Percentiles rank a stretch among this genome's conserved stretches.
phyloP scores from a whole-genome alignment of 345 rosid species.

The Kandelia obovata region DNA sequence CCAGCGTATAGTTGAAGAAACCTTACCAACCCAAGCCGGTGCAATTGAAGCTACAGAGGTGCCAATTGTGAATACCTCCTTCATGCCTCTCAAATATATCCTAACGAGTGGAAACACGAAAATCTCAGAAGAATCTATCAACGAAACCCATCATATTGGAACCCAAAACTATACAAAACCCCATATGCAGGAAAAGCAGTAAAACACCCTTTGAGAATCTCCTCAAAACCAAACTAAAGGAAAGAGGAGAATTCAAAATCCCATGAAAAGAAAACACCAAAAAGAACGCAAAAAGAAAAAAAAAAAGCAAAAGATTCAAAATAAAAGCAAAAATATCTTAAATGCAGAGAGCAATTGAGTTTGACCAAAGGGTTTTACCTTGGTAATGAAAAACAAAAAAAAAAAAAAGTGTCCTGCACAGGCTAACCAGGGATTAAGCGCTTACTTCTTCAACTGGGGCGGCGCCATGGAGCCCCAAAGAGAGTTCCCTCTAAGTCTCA shows the following conservation, averaged over 20 bases:
- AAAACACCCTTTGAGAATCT: neutral
- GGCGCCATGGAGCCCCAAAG: slow-evolving; percentile 38
- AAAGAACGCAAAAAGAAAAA: neutral
- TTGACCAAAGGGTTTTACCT: slow-evolving; percentile 30
- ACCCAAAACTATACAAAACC: neutral
- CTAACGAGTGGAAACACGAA: slow-evolving; percentile 25
- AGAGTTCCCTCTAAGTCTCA: slow-evolving; percentile 52
- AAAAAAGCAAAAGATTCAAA: neutral
- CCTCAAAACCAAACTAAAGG: neutral
- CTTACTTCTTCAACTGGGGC: slow-evolving; percentile 65
- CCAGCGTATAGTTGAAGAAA: neutral
- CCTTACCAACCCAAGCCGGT: slow-evolving; percentile 84
- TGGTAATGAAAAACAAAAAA: slow-evolving; percentile 33
- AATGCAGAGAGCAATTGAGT: too few relatives aligned
- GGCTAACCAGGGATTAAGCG: slow-evolving; percentile 65
- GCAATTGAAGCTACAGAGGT: slow-evolving; percentile 89
- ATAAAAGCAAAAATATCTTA: too few relatives aligned
- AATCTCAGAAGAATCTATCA: neutral
- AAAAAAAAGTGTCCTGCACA: slow-evolving; percentile 71
- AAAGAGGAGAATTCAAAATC: neutral
- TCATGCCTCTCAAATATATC: slow-evolving; percentile 80
- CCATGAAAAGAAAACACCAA: neutral
- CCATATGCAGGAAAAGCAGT: neutral
- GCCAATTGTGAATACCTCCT: slow-evolving; percentile 79
- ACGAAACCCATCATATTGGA: neutral